Conservation (phyloP, 305 asterid genomes). For the Fraxinus albicans region DNA sequence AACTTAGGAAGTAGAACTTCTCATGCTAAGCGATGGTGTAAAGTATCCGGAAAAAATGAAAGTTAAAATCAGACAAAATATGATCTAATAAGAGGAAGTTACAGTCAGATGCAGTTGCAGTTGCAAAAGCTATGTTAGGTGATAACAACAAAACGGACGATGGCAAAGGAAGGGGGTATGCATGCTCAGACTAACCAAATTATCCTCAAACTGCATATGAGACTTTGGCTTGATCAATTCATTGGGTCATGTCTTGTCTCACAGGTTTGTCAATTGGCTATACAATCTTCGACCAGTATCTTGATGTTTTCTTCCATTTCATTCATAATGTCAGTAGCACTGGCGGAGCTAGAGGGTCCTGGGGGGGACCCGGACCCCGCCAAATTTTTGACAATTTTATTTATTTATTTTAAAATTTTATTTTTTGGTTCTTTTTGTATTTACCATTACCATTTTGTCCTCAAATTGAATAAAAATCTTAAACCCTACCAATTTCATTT, state of each 20-base stretch:
- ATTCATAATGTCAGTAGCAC: slow-evolving; percentile 1
- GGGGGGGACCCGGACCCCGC: too few species aligned
- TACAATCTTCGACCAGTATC: slow-evolving; percentile 17
- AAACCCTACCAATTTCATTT: too few species aligned
- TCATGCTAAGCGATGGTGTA: neutral
- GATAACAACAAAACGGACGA: neutral
- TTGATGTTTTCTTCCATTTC: slow-evolving; percentile 25
- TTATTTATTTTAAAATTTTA: too few species aligned
- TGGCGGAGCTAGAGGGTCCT: too few species aligned
- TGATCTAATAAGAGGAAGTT: neutral
- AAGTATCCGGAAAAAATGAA: neutral
- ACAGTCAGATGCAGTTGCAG: neutral
- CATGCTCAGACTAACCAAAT: slow-evolving; percentile 31
- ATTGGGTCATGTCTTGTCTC: slow-evolving; percentile 10
- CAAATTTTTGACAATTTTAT: too few species aligned
- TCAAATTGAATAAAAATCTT: too few species aligned
- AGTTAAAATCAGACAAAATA: neutral
- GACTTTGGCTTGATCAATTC: slow-evolving; percentile 32
- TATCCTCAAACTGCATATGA: slow-evolving; percentile 29
- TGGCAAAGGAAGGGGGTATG: neutral
- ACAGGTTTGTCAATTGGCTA: slow-evolving; percentile 17
- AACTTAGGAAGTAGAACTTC: neutral
- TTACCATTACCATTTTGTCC: too few species aligned
- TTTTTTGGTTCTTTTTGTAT: too few species aligned
- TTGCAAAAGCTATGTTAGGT: neutral